Base-by-base conservation (phyloP, 2,329 filamentous ascomycete genomes). In the Boeremia exigua region DNA sequence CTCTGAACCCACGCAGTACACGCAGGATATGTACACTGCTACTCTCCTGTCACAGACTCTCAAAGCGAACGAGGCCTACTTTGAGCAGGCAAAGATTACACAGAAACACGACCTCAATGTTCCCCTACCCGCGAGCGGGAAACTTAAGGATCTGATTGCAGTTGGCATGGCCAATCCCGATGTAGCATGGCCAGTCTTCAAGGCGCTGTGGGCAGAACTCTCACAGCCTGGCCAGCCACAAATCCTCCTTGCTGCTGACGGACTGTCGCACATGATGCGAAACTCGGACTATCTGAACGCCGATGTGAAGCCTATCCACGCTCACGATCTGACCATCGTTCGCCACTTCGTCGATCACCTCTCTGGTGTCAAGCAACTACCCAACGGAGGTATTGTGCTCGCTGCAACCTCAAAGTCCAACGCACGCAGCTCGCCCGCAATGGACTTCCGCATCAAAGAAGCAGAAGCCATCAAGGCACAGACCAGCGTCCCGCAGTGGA, bases 161-260 rank as follows among this genome's bases (percentile, higher is more conserved):
- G 73, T 88, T 58, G 89, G 88, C 42, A 86, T 88, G 62, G 86
- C 86, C 68, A 91, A 96, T 66, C 81, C 88, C 30, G 91, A 95
- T 57, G 79, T 87, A 61, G 88, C 93, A 37, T 96, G 90, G 89
- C 82, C 87, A 9, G 86, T 93, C 48, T 94, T 96, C 79, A 80
- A 87, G 63, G 89, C 91, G 10, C 81, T 97, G 46, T 95, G 91
- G 91, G 77, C 82, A 28, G 94, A 98, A 77, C 85, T 98, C 44
- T 85, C 81, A 3, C 77, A 79, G 12, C 81, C 81, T 1, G 67
- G 81, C 4, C 78, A 86, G 14, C 83, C 86, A 15, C 85, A 84
- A 1, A 81, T 97, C 55, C 80, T 98, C 45, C 82, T 97, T 64
- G 80, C 87, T 38, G 79, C 96, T 46, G 95, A 99, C 72, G 88